phyloP scores from a whole-genome alignment of 2,329 filamentous ascomycete genomes.

The Paracorniculantispora psalliotae region DNA sequence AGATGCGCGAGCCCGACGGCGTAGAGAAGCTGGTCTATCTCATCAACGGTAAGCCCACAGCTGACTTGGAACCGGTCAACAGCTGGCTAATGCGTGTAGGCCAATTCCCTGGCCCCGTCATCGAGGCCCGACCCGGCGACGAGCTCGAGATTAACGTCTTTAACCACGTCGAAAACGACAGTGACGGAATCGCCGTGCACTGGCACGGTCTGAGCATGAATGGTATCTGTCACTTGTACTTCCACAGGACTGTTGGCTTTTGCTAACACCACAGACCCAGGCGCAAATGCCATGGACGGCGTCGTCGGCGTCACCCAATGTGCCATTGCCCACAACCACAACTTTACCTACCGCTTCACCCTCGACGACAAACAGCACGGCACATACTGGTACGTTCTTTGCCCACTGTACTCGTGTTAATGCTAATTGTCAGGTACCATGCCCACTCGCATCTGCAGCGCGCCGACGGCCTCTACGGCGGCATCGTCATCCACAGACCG shows the following conservation, averaged over 20 bases:
- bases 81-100: constrained; percentile 23
- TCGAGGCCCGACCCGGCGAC: constrained; percentile 41
- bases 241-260: too few relatives aligned
- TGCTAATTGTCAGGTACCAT: constrained; percentile 37
- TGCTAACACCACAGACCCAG: too few relatives aligned
- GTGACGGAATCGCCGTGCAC: constrained; percentile 50
- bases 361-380: constrained; percentile 11
- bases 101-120: constrained; percentile 38
- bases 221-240: constrained; percentile 26
- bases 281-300: constrained; percentile 58
- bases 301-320: constrained; percentile 46
- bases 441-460: constrained; percentile 15
- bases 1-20: constrained; percentile 40
- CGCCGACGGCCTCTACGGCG: constrained; percentile 16
- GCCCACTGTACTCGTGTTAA: too few relatives aligned
- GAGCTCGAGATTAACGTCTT: constrained; percentile 35
- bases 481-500: constrained; percentile 15
- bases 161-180: constrained; percentile 31
- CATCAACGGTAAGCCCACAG: constrained; percentile 45
- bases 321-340: constrained; percentile 45
- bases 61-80: not conserved
- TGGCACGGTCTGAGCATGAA: constrained; percentile 66
- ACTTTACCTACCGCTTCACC: constrained; percentile 43
- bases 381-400: constrained; percentile 8
- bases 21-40: constrained; percentile 45